Conservation (phyloP, 108 stramenopile species). For the Discostella stelligeroides region DNA sequence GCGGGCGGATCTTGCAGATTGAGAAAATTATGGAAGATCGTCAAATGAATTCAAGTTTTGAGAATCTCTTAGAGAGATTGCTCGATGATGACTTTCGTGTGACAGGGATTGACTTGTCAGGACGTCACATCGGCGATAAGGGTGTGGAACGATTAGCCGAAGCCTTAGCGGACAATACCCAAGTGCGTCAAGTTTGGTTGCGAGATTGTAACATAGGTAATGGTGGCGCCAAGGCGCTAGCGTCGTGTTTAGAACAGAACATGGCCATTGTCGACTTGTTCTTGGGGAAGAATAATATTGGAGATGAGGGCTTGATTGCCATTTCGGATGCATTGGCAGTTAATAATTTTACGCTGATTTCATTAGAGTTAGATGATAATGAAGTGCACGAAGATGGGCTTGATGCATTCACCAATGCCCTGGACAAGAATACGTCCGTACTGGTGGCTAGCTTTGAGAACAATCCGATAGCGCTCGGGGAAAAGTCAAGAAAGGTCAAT, state of each 20-base stretch:
- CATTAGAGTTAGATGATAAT: slow-evolving; percentile 46
- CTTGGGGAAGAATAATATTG: slow-evolving; percentile 34
- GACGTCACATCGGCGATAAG: slow-evolving; percentile 29
- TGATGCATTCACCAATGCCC: slow-evolving; percentile 42
- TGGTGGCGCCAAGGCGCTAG: slow-evolving; percentile 34
- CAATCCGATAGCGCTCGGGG: slow-evolving; percentile 14
- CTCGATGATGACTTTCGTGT: slow-evolving; percentile 43
- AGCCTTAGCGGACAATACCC: slow-evolving; percentile 41
- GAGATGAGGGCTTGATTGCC: slow-evolving; percentile 27
- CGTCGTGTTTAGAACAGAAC: slow-evolving; percentile 49
- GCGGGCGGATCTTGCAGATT: slow-evolving; percentile 10
- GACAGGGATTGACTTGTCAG: slow-evolving; percentile 36
- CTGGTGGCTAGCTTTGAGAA: slow-evolving; percentile 49
- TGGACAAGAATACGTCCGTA: slow-evolving; percentile 52
- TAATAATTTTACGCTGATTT: slow-evolving; percentile 43
- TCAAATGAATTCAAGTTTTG: slow-evolving; percentile 35
- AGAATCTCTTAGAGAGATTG: slow-evolving; percentile 35
- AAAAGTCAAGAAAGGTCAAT: not conserved
- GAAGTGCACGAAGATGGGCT: slow-evolving; percentile 50
- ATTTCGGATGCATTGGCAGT: slow-evolving; percentile 36
- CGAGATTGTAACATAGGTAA: slow-evolving; percentile 27
- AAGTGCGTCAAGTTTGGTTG: slow-evolving; percentile 45
- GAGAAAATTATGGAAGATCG: slow-evolving; percentile 25
- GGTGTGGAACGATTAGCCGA: slow-evolving; percentile 22
- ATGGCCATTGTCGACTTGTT: slow-evolving; percentile 51